These are phyloP conservation scores for Chloranthus sessilifolius DNA, from an alignment of 164 flowering plant species.

Conservation along the genomic window DNA sequence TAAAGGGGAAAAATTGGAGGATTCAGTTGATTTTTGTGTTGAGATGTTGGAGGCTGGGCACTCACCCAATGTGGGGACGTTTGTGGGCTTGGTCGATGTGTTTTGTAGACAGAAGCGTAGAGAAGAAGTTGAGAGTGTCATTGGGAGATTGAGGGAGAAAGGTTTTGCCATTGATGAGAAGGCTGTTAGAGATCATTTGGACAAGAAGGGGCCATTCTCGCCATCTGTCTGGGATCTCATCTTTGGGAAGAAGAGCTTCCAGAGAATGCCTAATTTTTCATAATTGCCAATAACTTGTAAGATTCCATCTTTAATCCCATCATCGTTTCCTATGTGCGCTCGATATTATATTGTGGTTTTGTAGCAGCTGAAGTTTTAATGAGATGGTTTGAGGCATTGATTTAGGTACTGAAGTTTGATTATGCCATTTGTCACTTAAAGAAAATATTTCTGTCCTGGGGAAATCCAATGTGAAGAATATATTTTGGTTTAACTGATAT, in stretches of 20 bases:
- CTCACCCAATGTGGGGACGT: constrained; percentile 66
- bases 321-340: too few relatives aligned
- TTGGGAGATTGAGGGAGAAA: constrained; percentile 43
- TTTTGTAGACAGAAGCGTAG: constrained; percentile 58
- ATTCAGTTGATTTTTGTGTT: constrained; percentile 46
- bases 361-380: too few relatives aligned
- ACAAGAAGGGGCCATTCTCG: constrained; percentile 61
- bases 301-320: too few relatives aligned
- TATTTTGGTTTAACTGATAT: too few relatives aligned
- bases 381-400: too few relatives aligned
- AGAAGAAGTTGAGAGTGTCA: constrained; percentile 49
- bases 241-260: constrained; percentile 50
- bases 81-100: constrained; percentile 53
- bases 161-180: constrained; percentile 64
- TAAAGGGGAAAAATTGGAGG: constrained; percentile 47
- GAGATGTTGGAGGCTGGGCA: constrained; percentile 91
- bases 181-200: constrained; percentile 63
- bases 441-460: too few relatives aligned
- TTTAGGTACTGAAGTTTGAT: too few relatives aligned
- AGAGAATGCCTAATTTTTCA: constrained; percentile 17
- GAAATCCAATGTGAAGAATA: too few relatives aligned
- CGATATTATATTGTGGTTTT: too few relatives aligned
- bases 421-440: too few relatives aligned
- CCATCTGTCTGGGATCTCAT: constrained; percentile 68
- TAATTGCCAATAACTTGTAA: constrained; percentile 2